Conservation (phyloP, 192 early-diverging fungal genomes). For the Coemansia sp. region DNA sequence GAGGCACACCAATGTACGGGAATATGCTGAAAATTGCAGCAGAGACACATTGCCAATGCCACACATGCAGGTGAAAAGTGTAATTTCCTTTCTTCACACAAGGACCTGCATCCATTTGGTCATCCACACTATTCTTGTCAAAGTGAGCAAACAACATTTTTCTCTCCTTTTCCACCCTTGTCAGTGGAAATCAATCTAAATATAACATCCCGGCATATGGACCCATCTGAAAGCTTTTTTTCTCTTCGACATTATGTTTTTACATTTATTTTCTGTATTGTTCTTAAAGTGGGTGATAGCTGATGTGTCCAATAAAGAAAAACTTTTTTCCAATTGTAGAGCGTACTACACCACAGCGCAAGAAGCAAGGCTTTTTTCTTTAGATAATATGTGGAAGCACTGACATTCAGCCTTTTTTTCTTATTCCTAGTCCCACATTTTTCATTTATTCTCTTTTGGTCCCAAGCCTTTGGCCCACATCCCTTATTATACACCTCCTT, state of each 20-base stretch:
- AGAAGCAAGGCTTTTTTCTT: neutral
- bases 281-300: neutral
- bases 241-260: neutral
- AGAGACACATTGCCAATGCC: neutral
- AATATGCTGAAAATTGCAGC: neutral
- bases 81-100: neutral
- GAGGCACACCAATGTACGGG: neutral
- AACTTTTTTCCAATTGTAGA: neutral
- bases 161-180: neutral
- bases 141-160: neutral
- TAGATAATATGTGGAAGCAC: neutral
- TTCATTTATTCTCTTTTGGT: too few species aligned
- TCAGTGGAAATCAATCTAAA: too few species aligned
- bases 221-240: too few species aligned
- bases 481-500: neutral
- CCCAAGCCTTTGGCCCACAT: neutral
- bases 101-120: neutral
- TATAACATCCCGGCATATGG: too few species aligned
- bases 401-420: neutral
- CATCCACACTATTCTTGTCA: neutral
- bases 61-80: neutral
- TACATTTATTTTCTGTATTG: neutral
- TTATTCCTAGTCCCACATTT: neutral
- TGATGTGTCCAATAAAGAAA: neutral
- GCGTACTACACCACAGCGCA: neutral